phyloP scores from a whole-genome alignment of 2,329 filamentous ascomycete genomes.

The Aspergillus aculeatus region DNA sequence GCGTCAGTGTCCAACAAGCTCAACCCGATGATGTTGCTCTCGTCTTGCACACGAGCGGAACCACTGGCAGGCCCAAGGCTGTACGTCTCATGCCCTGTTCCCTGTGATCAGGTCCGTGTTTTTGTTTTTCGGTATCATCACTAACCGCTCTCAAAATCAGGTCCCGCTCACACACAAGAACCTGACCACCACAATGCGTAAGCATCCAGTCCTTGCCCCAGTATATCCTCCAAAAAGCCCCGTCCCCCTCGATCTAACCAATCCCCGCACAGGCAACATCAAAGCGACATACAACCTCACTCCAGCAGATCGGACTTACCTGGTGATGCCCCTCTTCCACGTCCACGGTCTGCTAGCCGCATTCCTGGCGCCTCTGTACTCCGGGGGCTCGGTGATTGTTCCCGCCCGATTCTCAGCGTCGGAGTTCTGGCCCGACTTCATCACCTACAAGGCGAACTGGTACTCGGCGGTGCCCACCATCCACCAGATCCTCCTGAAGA shows the following conservation, averaged over 20 bases:
- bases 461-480: constrained; percentile 93
- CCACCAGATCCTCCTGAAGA: constrained; percentile 82
- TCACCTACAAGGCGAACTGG: constrained; percentile 75
- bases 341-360: constrained; percentile 84
- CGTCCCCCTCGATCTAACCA: not conserved
- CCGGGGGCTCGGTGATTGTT: constrained; percentile 76
- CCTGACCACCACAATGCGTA: constrained; percentile 75
- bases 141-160: constrained; percentile 31
- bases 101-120: not conserved
- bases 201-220: constrained; percentile 25
- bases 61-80: constrained; percentile 81
- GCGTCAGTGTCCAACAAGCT: constrained; percentile 52
- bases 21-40: constrained; percentile 77
- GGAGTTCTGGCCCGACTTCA: constrained; percentile 80
- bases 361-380: constrained; percentile 72
- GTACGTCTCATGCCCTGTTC: constrained; percentile 45
- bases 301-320: constrained; percentile 70
- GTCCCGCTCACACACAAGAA: constrained; percentile 79
- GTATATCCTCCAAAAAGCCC: not conserved
- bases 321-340: constrained; percentile 90
- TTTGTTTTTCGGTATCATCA: constrained; percentile 1
- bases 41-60: constrained; percentile 80
- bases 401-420: constrained; percentile 76
- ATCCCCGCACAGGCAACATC: constrained; percentile 62
- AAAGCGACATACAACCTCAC: constrained; percentile 73